Evolutionary conservation across 2,329 filamentous ascomycete species (phyloP).

Genomic region (Pseudogymnoascus sp.): DNA sequence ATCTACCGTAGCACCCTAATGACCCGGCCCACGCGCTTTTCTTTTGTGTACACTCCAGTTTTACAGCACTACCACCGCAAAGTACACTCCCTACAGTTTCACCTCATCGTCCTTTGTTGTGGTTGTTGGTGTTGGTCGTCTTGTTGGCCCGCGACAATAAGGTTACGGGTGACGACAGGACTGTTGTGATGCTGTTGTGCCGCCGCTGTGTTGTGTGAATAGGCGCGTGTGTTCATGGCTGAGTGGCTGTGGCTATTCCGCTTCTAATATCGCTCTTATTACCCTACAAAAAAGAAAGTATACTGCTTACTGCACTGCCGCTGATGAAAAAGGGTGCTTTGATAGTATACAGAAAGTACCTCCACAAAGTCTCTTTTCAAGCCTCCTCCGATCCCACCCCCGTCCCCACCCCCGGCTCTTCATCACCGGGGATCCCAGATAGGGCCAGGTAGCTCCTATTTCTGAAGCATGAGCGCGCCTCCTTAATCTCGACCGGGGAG

Average conservation of each 20-base stretch:
- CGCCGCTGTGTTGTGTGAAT: neutral
- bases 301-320: neutral
- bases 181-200: neutral
- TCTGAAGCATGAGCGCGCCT: slow-evolving; percentile 1
- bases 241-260: neutral
- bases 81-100: neutral
- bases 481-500: neutral
- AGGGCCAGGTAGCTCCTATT: neutral
- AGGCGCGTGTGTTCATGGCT: neutral
- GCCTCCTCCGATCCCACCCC: neutral
- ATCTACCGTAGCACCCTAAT: neutral
- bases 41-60: neutral
- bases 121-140: neutral
- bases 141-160: neutral
- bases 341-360: neutral
- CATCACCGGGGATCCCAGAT: neutral
- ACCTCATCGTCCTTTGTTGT: neutral
- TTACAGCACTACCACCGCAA: too few species aligned
- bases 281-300: neutral
- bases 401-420: neutral
- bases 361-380: slow-evolving; percentile 1
- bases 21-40: neutral
- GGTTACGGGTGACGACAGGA: neutral
- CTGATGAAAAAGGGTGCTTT: neutral
- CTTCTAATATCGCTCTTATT: neutral